Evolutionary conservation across 305 asterid genomes (phyloP).

Genomic region (Salvia sclarea): DNA sequence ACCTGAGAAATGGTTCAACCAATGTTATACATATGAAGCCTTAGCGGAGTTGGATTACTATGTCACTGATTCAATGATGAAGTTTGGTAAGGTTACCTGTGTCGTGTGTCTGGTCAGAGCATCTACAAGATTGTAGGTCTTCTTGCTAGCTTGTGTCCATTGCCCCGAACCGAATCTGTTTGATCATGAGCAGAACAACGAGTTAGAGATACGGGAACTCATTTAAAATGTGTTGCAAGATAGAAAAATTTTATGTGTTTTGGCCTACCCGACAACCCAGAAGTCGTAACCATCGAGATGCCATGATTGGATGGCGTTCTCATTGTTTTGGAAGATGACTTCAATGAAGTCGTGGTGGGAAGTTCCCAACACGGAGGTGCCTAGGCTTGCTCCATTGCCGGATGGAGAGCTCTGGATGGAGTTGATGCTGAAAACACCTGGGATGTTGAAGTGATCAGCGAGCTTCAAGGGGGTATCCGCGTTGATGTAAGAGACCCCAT

Average conservation of each 20-base stretch:
- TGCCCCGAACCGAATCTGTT: slow-evolving; percentile 70
- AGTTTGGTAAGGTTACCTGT: slow-evolving; percentile 49
- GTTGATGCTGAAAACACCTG: slow-evolving; percentile 68
- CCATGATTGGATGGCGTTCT: slow-evolving; percentile 67
- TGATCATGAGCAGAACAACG: background rate
- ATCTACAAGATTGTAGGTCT: slow-evolving; percentile 70
- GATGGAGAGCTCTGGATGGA: slow-evolving; percentile 62
- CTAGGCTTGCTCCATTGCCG: slow-evolving; percentile 45
- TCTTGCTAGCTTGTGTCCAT: slow-evolving; percentile 66
- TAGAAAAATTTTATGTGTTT: background rate
- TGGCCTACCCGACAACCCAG: slow-evolving; percentile 87
- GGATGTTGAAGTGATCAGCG: slow-evolving; percentile 82
- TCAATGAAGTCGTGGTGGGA: slow-evolving; percentile 80
- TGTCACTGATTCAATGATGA: background rate
- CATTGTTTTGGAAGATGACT: slow-evolving; percentile 73
- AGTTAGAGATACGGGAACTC: slow-evolving; percentile 27
- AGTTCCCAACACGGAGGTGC: slow-evolving; percentile 63
- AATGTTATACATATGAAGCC: background rate
- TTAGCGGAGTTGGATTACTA: no score
- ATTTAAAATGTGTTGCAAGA: background rate
- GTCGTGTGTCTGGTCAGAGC: slow-evolving; percentile 87
- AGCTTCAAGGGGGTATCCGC: slow-evolving; percentile 87
- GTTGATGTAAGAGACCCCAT: slow-evolving; percentile 67
- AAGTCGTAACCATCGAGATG: slow-evolving; percentile 96
- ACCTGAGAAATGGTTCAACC: slow-evolving; percentile 49